Base-by-base conservation (phyloP, 345 rosid species). In the Dipteronia dyeriana region DNA sequence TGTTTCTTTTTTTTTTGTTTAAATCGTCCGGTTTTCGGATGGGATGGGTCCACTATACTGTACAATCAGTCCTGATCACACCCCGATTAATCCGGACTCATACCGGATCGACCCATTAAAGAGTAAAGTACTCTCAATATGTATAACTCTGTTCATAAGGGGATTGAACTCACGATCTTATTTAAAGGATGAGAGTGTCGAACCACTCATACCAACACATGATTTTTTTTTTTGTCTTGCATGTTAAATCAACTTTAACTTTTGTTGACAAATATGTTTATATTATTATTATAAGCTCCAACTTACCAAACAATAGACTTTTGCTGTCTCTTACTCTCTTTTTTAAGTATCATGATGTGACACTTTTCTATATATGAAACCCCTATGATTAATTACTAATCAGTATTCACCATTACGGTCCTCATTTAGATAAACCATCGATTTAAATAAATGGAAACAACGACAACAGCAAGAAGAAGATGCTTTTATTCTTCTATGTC, bases 231-330 rank as follows among this genome's bases (percentile, higher is more conserved):
- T n/a, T n/a, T n/a, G n/a, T n/a, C n/a, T n/a, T n/a, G n/a, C n/a
- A n/a, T n/a, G n/a, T n/a, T n/a, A 8, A 41, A 23, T 7, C 53
- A 39, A 11, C 1, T 13, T 41, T 22, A 66, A 60, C 23, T 9
- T 53, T 60, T 73, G 76, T 23, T 23, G 76, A 73, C 67, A 0
- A 41, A 73, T 41, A 22, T 43, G 41, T 16, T 12, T 34, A 14
- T 41, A 39, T 20, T 23, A 11, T 41, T 23, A 39, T 20, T 23
- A 11, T 23, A 60, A 25, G 38, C 56, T 13, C 6, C 8, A 41
- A 38, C 0, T 60, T 60, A 73, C 76, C 76, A 73, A 73, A 73
- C 39, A 1, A 4, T 2, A 60, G 67, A 60, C 41, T 45, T 73
- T 73, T 60, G 22, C 0, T 67, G 70, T 43, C 45, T 16, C 9